Evolutionary conservation across 2,329 filamentous ascomycete genomes (phyloP).

Genomic region (Pseudogymnoascus sp.): DNA sequence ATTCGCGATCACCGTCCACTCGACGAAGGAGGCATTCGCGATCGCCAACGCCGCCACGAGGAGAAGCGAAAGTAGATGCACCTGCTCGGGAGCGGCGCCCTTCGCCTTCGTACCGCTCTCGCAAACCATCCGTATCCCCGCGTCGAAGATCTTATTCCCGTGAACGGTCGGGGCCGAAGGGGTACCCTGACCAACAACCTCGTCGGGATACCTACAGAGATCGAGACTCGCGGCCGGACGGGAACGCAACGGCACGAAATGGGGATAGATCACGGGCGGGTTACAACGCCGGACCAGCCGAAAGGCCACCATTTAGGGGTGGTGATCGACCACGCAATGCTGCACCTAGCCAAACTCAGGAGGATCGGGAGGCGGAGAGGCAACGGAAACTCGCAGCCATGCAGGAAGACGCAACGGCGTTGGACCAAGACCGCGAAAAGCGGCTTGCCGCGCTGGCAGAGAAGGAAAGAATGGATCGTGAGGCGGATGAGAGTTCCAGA

Average conservation of each 20-base stretch:
- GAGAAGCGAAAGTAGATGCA: not conserved
- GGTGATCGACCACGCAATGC: conserved; percentile 18
- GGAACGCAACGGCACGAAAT: conserved; percentile 33
- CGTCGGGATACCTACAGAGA: conserved; percentile 25
- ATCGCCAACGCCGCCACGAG: conserved; percentile 24
- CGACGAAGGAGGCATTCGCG: conserved; percentile 26
- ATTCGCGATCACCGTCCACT: conserved; percentile 27
- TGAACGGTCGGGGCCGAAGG: not conserved
- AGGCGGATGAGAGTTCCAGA: conserved; percentile 58
- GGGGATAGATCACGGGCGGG: conserved; percentile 3
- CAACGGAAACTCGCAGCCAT: conserved; percentile 63
- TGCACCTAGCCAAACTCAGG: conserved; percentile 10
- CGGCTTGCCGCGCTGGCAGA: conserved; percentile 59
- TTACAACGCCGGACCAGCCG: not conserved
- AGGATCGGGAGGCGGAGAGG: conserved; percentile 45
- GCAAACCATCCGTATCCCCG: conserved; percentile 25
- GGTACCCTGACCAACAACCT: not conserved
- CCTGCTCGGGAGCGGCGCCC: conserved; percentile 26
- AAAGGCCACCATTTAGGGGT: not conserved
- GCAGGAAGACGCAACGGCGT: conserved; percentile 60
- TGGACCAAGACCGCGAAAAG: conserved; percentile 62
- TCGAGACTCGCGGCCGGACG: conserved; percentile 30
- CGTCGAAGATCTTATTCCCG: conserved; percentile 1
- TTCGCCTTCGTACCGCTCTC: conserved; percentile 28
- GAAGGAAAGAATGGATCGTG: conserved; percentile 53